Evolutionary conservation across 2,329 filamentous ascomycete genomes (phyloP).

Genomic region (Colletotrichum godetiae): DNA sequence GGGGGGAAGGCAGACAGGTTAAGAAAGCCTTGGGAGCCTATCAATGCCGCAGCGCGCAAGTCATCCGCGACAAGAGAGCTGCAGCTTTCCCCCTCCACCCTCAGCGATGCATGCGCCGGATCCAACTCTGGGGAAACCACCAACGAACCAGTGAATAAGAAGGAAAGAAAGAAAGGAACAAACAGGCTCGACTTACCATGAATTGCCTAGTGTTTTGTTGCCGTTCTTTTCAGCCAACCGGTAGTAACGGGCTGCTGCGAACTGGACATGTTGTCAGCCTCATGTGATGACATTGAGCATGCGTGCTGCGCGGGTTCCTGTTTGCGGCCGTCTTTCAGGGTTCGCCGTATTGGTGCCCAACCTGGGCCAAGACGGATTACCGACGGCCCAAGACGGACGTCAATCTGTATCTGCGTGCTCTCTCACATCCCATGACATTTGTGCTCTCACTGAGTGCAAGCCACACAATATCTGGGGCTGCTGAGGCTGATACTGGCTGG

Average conservation of each 20-base stretch:
- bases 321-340: constrained; percentile 28
- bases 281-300: constrained; percentile 49
- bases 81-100: not conserved
- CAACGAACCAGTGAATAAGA: constrained; percentile 10
- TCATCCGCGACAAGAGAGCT: constrained; percentile 45
- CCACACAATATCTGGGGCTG: constrained; percentile 4
- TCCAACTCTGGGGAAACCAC: constrained; percentile 28
- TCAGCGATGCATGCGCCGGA: constrained; percentile 9
- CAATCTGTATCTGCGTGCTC: constrained; percentile 23
- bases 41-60: constrained; percentile 41
- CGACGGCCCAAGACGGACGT: not conserved
- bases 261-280: constrained; percentile 70
- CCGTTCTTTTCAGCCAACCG: constrained; percentile 90
- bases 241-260: constrained; percentile 87
- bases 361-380: constrained; percentile 28
- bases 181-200: constrained; percentile 76
- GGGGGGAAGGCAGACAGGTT: not conserved
- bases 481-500: constrained; percentile 25
- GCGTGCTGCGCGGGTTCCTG: constrained; percentile 15
- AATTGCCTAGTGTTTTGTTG: constrained; percentile 91
- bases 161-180: constrained; percentile 16
- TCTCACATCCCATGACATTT: constrained; percentile 16
- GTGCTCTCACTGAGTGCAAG: constrained; percentile 11
- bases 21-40: constrained; percentile 45
- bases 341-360: constrained; percentile 56